Evolutionary conservation across 208 protist species (phyloP), one percentile per base, ranked within the genome.

Genomic region (Trypanosoma congolense): DNA sequence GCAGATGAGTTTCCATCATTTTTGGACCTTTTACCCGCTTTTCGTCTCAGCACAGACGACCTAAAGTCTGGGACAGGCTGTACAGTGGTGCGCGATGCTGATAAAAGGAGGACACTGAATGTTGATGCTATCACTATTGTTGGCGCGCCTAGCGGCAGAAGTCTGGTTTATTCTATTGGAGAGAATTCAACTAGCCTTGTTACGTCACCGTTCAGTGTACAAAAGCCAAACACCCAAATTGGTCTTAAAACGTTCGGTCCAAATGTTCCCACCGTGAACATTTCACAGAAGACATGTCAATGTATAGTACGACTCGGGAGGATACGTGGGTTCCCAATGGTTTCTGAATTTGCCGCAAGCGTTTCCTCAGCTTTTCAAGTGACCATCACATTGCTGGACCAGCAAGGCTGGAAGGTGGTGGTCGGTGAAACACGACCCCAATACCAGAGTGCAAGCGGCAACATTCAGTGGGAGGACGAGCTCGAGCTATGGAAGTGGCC

Each of bases 401-500:
- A 91, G 68, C 65, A 77, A 10, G 87, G 87, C 19, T 94, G 87
- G 83, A 77, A 90, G 58, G 62, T 94, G 24, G 69, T 90, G 26
- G 51, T 67, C 24, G 81, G 87, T 30, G 87, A 94, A 51, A 94
- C 87, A 21, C 68, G 77, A 43, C 80, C 87, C 6, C 83, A 75
- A 53, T 91, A 94, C 55, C 87, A 89, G 56, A 91, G 80, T 66
- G 81, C 80, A 40, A 94, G 87, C 45, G 87, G 87, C 22, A 91
- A 72, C 42, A 56, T 94, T 40, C 74, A 77, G 12, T 94, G 87
- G 83, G 70, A 71, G 29, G 83, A 94, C 68, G 56, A 88, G 54
- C 73, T 94, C 30, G 78, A 87, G 10, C 61, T 94, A 53, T 75
- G 73, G 26, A 94, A 94, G 65, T 91, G 83, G 83, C 87, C 87